Evolutionary conservation across 495 filamentous ascomycete genomes (phyloP), one percentile per base, ranked within the genome.

Genomic region (Acidiella bohemica): DNA sequence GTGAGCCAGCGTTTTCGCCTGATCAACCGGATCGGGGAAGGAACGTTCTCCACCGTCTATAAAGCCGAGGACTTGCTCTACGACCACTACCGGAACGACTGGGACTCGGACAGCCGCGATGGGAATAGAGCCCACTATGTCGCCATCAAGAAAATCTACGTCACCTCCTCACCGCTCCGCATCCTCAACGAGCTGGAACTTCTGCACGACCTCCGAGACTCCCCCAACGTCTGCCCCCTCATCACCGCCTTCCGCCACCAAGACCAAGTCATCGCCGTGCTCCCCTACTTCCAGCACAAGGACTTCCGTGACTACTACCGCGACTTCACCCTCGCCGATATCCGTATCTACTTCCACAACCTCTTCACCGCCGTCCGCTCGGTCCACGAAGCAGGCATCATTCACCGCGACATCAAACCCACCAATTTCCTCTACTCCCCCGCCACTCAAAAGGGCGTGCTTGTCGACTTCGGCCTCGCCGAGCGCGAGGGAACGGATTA

Each of bases 341-440:
- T 93, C 61, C 71, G 76, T 36, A 67, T 85, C 54, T 99, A 96
- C 58, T 82, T 99, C 50, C 73, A 75, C 13, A 92, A 81, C 4
- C 70, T 99, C 7, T 86, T 99, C 56, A 75, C 75, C 4, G 90
- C 92, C 0, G 67, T 99, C 5, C 65, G 70, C 12, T 78, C 80
- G 16, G 85, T 96, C 8, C 90, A 99, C 58, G 66, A 67, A 25
- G 75, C 79, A 52, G 65, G 71, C 14, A 95, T 99, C 41, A 68
- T 99, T 13, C 90, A 99, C 57, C 79, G 90, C 39, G 90, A 99
- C 59, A 95, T 99, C 58, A 99, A 99, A 58, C 90, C 90, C n/a
- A 99, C 90, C 10, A 99, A 99, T 56, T 99, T 99, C 54, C 73
- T 99, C 23, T 99, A 96, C 66, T 87, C 93, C 45, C 80, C 82